Evolutionary conservation across 2,329 filamentous ascomycete species (phyloP), one percentile per base, ranked within the genome.

Genomic region (Pseudogymnoascus sp.): DNA sequence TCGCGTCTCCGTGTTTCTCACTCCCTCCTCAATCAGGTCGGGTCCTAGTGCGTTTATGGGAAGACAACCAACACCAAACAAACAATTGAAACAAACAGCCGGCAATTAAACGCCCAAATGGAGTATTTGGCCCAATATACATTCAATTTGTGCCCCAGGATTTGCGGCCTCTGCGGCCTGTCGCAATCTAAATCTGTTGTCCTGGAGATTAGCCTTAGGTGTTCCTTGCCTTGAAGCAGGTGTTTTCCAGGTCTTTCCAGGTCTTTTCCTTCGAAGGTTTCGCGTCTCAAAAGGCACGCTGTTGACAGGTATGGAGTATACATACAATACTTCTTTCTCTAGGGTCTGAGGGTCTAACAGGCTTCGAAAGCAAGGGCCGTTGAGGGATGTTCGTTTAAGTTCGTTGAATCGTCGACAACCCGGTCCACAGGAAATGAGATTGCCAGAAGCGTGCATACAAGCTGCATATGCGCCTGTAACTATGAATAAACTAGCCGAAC

Each of bases 91-190:
- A 55, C 48, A 55, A 55, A 55, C 29, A 55, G 48, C 48, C 48
- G 48, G 48, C 48, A 55, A 55, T 55, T 55, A 55, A 55, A 55
- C 48, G 48, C 48, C 48, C 48, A 33, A 55, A 55, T 55, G 48
- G 48, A 55, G 48, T 55, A 55, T 55, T 7, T 15, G 48, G 48
- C 29, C 29, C 48, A 55, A 55, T 55, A 55, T 35, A 33, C 48
- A 55, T 33, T 55, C 48, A 55, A 55, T 55, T 55, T 55, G 48
- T 55, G 29, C 7, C 48, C 48, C 29, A 55, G 29, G 48, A 33
- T 55, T 55, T 55, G 48, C 48, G 48, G 48, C 48, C 29, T 55
- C 33, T 55, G 48, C 48, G 48, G 48, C 48, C 29, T 55, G 48
- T 55, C 48, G 44, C 29, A 55, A 55, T 55, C 29, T 55, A 55